A percentile compares a stretch with the other conserved stretches of the same genome.
These are phyloP conservation scores for Aspergillus sclerotioniger DNA, from an alignment of 495 filamentous ascomycete species.

Conservation along the genomic window DNA sequence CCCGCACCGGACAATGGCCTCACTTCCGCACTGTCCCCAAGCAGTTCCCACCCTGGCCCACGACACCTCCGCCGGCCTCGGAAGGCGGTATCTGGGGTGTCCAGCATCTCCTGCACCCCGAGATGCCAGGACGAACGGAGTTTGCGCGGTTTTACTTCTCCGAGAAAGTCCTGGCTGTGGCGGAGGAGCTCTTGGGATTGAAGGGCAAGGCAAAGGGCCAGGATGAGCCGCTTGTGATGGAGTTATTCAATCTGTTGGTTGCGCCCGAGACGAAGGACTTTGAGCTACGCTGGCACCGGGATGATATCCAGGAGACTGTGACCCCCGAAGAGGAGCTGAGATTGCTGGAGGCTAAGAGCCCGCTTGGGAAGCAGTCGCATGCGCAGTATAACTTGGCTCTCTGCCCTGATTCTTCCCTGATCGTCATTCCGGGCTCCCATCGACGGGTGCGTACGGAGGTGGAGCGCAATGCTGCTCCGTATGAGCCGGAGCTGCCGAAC, in stretches of 20 bases:
- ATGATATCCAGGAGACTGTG: conserved; percentile 64
- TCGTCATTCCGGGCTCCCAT: conserved; percentile 73
- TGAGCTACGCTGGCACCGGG: conserved; percentile 72
- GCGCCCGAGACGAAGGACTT: conserved; percentile 61
- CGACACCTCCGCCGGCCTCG: conserved; percentile 42
- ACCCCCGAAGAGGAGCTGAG: conserved; percentile 53
- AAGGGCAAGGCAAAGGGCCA: conserved; percentile 24
- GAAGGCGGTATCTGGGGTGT: conserved; percentile 79
- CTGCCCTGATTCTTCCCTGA: conserved; percentile 61
- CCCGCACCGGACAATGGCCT: conserved; percentile 66
- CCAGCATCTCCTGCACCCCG: conserved; percentile 76
- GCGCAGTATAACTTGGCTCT: conserved; percentile 80
- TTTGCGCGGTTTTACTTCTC: conserved; percentile 70
- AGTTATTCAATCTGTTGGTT: conserved; percentile 78
- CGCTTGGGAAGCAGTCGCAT: conserved; percentile 54
- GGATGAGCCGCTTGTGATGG: conserved; percentile 62
- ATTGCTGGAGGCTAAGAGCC: conserved; percentile 40
- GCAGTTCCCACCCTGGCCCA: conserved; percentile 80
- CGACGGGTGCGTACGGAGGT: conserved; percentile 58
- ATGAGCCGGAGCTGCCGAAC: conserved; percentile 54
- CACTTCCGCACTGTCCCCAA: conserved; percentile 79
- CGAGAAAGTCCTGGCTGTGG: conserved; percentile 52
- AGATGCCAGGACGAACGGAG: conserved; percentile 49
- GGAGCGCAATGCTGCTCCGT: conserved; percentile 62
- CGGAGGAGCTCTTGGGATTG: conserved; percentile 54